Evolutionary conservation across 768 basidiomycete species (phyloP), one percentile per base, ranked within the genome.

Genomic region (Lactifluus pinguis): DNA sequence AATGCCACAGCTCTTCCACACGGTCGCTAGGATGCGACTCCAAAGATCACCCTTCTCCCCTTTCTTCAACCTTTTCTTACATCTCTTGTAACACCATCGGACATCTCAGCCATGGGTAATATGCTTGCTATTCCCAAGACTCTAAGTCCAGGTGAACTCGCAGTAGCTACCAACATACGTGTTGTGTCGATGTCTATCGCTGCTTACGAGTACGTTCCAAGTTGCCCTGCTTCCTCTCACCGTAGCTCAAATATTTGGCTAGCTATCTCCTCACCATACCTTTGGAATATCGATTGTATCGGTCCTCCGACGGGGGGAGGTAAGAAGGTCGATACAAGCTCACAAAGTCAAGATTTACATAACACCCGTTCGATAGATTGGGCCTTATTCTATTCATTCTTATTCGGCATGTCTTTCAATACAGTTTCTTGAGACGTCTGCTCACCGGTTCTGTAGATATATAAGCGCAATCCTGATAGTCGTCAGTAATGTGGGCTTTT

Each of bases 401-500:
- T 38, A 62, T 61, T 42, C 50, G 59, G 63, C 53, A 17, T 32
- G 54, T 50, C 34, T 32, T 29, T 11, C 4, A 25, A 51, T 36
- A 15, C 63, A 38, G n/a, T 34, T 44, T 6, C 11, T 17, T 38
- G 10, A 34, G 47, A 29, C 41, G 49, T 21, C 42, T 53, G 44
- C 32, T 48, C 39, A 52, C 48, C 13, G 25, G 13, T n/a, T 25
- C 19, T 49, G 17, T 64, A 80, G 80, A 44, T 69, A 73, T 56
- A 68, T 72, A 45, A 84, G 81, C 68, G 72, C 83, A 36, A 19
- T 73, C 4, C 75, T 76, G 49, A 74, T 85, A 62, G 71, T 75
- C 7, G 58, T 83, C 54, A 81, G 79, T 65, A 84, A 79, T 68
- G 76, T 81, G 62, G 83, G 83, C n/a, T 84, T 82, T 67, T 86